A percentile compares a stretch with the other conserved stretches of the same genome.
Evolutionary conservation across 345 rosid genomes (phyloP).

Genomic region (Eucalyptus brandiana): DNA sequence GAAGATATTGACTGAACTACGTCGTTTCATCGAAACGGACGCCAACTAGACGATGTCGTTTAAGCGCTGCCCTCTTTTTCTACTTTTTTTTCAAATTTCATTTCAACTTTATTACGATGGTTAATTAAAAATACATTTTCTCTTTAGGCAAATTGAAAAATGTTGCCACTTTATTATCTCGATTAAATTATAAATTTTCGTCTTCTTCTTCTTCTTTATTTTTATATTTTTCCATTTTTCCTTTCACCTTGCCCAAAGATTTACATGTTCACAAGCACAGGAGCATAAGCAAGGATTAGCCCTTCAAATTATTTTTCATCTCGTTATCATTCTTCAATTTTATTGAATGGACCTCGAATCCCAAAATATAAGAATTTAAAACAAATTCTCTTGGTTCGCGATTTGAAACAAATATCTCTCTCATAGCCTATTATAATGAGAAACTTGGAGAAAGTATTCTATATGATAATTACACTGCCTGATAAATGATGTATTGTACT

Average conservation of each 20-base stretch:
- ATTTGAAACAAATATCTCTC: neutral
- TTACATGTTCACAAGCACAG: rapidly evolving
- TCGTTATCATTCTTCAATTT: neutral
- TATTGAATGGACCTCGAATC: neutral
- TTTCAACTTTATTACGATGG: neutral
- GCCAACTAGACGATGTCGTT: neutral
- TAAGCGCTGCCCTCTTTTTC: neutral
- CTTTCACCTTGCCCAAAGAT: neutral
- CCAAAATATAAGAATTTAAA: neutral
- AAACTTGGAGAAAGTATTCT: rapidly evolving
- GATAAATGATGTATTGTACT: rapidly evolving
- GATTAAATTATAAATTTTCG: neutral
- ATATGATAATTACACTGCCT: rapidly evolving
- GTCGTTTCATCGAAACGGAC: neutral
- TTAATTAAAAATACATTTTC: rapidly evolving
- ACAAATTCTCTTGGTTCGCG: rapidly evolving
- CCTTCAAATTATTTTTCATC: neutral
- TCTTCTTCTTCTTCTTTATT: neutral
- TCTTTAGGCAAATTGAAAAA: neutral
- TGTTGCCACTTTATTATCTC: neutral
- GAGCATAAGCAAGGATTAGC: neutral
- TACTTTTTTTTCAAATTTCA: too few species aligned
- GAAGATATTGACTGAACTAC: neutral
- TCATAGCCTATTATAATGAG: rapidly evolving
- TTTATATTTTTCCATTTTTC: neutral